Conservation (phyloP, 441 rosid genomes). For the Gossypium lobatum region DNA sequence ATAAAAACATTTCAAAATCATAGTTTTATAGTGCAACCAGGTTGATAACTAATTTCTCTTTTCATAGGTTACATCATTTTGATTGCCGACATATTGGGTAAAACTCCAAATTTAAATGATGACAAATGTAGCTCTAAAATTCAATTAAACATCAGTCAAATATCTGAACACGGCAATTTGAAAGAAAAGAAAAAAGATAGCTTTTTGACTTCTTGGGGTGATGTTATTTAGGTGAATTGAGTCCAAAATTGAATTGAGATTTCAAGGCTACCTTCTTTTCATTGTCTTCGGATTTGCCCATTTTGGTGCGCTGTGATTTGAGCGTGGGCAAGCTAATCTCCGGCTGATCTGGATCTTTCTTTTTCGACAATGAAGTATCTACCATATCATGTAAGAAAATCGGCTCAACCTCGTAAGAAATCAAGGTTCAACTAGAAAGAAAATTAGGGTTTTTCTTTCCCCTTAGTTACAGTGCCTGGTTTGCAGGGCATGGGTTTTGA, state of each 20-base stretch:
- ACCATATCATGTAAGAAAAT: constrained; percentile 18
- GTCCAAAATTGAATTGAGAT: constrained; percentile 3
- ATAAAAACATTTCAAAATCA: neutral
- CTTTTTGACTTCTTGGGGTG: constrained; percentile 10
- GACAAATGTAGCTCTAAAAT: neutral
- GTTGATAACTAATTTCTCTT: neutral
- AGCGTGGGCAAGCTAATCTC: constrained; percentile 31
- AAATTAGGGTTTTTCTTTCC: constrained; percentile 14
- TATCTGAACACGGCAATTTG: neutral
- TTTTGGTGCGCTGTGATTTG: constrained; percentile 40
- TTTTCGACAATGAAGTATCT: constrained; percentile 35
- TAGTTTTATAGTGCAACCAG: neutral
- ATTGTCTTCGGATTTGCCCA: constrained; percentile 56
- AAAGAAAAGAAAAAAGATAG: constrained; percentile 6
- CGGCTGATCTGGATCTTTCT: constrained; percentile 42
- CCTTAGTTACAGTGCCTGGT: neutral
- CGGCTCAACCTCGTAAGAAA: constrained; percentile 1
- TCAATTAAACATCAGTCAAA: neutral
- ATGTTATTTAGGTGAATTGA: neutral
- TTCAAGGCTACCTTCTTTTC: constrained; percentile 39
- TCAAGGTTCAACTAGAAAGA: constrained; percentile 4
- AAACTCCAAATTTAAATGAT: neutral
- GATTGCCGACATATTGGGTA: neutral
- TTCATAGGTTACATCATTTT: neutral
- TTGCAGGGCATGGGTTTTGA: constrained; percentile 12